Evolutionary conservation across 2,329 filamentous ascomycete species (phyloP).

Genomic region (Ceratocystis huliohia): DNA sequence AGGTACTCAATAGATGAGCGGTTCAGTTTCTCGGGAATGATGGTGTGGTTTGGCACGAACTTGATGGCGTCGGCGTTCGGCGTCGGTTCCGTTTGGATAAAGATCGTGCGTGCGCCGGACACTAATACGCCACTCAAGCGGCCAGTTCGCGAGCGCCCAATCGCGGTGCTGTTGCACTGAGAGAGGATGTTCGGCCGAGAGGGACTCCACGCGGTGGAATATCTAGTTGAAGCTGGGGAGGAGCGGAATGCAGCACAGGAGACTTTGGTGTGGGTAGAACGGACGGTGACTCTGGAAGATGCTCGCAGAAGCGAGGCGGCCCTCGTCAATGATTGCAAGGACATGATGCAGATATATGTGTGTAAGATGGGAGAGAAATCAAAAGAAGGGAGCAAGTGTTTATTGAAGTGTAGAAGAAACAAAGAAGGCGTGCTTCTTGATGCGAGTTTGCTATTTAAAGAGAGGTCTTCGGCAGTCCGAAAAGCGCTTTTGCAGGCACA

Average conservation of each 20-base stretch:
- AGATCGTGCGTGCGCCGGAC: slow-evolving; percentile 57
- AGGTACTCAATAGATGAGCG: slow-evolving; percentile 85
- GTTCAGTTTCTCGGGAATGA: slow-evolving; percentile 61
- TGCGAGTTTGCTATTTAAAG: neutral
- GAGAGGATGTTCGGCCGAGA: slow-evolving; percentile 20
- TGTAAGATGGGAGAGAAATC: neutral
- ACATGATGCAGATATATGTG: neutral
- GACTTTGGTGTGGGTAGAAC: neutral
- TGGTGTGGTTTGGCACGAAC: slow-evolving; percentile 79
- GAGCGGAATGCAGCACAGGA: neutral
- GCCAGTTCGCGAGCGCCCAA: slow-evolving; percentile 18
- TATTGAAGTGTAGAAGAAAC: neutral
- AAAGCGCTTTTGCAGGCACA: slow-evolving; percentile 8
- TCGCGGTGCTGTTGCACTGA: slow-evolving; percentile 15
- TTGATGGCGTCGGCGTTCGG: slow-evolving; percentile 94
- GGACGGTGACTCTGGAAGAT: slow-evolving; percentile 17
- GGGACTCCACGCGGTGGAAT: slow-evolving; percentile 15
- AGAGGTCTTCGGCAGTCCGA: neutral
- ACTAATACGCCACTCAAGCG: slow-evolving; percentile 22
- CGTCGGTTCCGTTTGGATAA: slow-evolving; percentile 93
- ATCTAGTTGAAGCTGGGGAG: neutral
- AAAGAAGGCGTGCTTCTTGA: neutral
- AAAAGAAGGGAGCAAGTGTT: neutral
- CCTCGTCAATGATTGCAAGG: slow-evolving; percentile 10
- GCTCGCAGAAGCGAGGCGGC: slow-evolving; percentile 19